phyloP scores from a whole-genome alignment of 1,139 yeast species.

The Scheffersomyces segobiensis region DNA sequence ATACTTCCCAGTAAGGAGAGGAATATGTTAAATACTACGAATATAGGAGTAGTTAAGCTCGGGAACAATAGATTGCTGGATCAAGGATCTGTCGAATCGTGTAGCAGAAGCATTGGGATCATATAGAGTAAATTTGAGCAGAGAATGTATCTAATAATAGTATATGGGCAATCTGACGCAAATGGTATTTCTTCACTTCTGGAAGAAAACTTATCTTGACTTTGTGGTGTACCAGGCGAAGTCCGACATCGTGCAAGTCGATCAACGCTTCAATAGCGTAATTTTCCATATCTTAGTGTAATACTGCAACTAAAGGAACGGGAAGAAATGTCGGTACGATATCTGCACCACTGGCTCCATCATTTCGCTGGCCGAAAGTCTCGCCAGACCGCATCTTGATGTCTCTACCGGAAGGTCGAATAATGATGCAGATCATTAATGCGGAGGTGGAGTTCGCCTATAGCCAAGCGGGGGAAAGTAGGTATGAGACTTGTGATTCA shows the following conservation, averaged over 20 bases:
- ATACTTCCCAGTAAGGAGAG: background rate
- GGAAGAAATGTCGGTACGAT: background rate
- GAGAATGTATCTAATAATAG: too few relatives aligned
- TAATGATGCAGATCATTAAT: too few relatives aligned
- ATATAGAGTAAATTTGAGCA: background rate
- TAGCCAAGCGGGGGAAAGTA: background rate
- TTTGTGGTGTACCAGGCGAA: background rate
- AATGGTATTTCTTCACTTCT: too few relatives aligned
- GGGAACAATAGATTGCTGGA: background rate
- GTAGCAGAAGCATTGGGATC: background rate
- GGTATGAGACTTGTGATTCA: background rate
- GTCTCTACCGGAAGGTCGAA: background rate
- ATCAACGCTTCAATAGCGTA: background rate
- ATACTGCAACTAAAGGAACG: background rate
- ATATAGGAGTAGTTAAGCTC: background rate
- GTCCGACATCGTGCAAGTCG: too few relatives aligned
- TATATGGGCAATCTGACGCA: too few relatives aligned
- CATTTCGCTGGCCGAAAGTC: background rate
- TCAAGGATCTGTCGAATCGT: background rate
- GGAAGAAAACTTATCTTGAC: background rate
- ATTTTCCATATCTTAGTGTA: background rate
- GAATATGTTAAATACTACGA: background rate
- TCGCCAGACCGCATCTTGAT: background rate
- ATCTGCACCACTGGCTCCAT: background rate
- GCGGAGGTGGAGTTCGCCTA: background rate